A percentile compares a stretch with the other conserved stretches of the same genome.
phyloP scores from a whole-genome alignment of 1,284 basidiomycete species.

The Fomes fomentarius region DNA sequence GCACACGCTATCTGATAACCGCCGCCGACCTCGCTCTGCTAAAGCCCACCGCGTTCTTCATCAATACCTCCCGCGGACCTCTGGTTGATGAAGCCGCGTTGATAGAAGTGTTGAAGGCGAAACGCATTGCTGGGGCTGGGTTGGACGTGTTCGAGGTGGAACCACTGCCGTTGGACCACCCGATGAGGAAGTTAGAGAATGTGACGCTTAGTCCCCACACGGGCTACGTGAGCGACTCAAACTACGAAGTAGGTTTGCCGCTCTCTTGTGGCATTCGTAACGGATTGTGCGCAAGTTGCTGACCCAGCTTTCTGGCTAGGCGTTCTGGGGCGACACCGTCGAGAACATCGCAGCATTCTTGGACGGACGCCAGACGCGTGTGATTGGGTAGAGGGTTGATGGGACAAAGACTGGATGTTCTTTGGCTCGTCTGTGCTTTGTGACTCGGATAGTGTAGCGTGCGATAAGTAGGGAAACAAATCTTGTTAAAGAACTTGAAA shows the following conservation, averaged over 20 bases:
- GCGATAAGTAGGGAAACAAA: background rate
- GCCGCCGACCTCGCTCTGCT: conserved; percentile 50
- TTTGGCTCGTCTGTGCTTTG: background rate
- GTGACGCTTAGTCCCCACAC: conserved; percentile 64
- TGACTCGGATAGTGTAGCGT: background rate
- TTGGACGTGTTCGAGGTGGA: conserved; percentile 66
- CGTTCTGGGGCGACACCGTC: conserved; percentile 43
- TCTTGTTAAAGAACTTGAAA: conserved; percentile 2
- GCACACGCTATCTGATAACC: conserved; percentile 51
- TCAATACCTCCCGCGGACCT: conserved; percentile 68
- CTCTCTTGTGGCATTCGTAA: too few species aligned
- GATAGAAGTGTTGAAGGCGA: conserved; percentile 50
- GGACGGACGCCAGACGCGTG: conserved; percentile 38
- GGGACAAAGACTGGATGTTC: background rate
- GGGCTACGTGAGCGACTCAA: conserved; percentile 57
- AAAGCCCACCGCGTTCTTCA: conserved; percentile 59
- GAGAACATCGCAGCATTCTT: conserved; percentile 57
- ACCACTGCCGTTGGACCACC: conserved; percentile 60
- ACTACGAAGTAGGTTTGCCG: conserved; percentile 51
- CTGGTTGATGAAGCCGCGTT: conserved; percentile 59
- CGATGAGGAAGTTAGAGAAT: conserved; percentile 51
- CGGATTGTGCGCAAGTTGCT: background rate
- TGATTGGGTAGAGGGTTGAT: conserved; percentile 21
- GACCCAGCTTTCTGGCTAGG: conserved; percentile 17
- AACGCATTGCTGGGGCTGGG: conserved; percentile 56